Evolutionary conservation across 2,329 filamentous ascomycete species (phyloP).

Genomic region (Sodiomyces alkalinus): DNA sequence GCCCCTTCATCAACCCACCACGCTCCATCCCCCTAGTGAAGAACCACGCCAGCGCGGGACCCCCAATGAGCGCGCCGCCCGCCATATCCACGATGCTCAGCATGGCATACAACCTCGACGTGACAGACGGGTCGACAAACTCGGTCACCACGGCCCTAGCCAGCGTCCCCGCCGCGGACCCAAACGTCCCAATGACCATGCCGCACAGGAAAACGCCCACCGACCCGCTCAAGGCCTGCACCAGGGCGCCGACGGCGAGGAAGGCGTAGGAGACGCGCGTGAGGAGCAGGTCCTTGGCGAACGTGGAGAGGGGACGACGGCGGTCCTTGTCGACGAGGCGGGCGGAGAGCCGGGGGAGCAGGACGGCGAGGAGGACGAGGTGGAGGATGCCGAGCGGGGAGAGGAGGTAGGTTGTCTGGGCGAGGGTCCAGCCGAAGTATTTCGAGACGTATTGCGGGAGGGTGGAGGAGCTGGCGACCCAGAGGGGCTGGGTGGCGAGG

Average conservation of each 20-base stretch:
- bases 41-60: constrained; percentile 21
- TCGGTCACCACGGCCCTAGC: constrained; percentile 24
- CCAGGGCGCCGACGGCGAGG: constrained; percentile 15
- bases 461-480: constrained; percentile 17
- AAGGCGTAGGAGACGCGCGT: constrained; percentile 17
- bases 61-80: constrained; percentile 22
- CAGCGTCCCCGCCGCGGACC: constrained; percentile 21
- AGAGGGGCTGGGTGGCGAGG: constrained; percentile 21
- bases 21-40: constrained; percentile 20
- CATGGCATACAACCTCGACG: constrained; percentile 24
- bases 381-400: constrained; percentile 24
- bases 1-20: constrained; percentile 20
- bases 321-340: constrained; percentile 11
- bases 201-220: constrained; percentile 20
- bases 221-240: constrained; percentile 19
- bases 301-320: constrained; percentile 18
- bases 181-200: constrained; percentile 20
- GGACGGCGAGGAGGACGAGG: constrained; percentile 17
- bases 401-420: constrained; percentile 23
- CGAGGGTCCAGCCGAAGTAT: constrained; percentile 26
- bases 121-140: constrained; percentile 20
- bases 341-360: constrained; percentile 20
- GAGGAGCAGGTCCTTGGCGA: constrained; percentile 21
- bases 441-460: constrained; percentile 28
- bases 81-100: constrained; percentile 21